These are phyloP conservation scores for Karstenula rhodostoma DNA, from an alignment of 2,329 filamentous ascomycete genomes.

Conservation along the genomic window DNA sequence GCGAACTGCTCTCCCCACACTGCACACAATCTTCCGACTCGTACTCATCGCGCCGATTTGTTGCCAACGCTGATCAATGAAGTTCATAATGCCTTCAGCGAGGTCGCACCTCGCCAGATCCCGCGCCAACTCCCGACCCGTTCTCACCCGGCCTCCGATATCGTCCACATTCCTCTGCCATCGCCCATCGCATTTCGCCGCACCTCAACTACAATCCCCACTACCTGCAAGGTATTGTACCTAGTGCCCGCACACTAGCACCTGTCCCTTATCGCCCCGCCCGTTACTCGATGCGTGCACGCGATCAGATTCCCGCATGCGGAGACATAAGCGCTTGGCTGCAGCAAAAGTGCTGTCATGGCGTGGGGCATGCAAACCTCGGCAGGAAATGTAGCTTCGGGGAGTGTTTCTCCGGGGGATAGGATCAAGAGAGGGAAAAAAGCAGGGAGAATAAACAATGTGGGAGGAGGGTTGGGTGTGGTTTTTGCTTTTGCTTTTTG, in stretches of 20 bases:
- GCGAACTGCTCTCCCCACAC: not conserved
- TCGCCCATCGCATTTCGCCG: too few relatives aligned
- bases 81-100: not conserved
- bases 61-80: too few relatives aligned
- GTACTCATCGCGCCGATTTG: too few relatives aligned
- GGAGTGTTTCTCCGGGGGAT: not conserved
- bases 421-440: not conserved
- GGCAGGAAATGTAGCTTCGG: not conserved
- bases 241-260: constrained; percentile 4
- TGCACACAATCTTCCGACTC: not conserved
- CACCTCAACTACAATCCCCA: not conserved
- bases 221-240: too few relatives aligned
- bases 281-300: constrained; percentile 16
- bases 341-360: constrained; percentile 13
- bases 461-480: not conserved
- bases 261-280: constrained; percentile 3
- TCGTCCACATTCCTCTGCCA: too few relatives aligned
- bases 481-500: not conserved
- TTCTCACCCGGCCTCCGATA: constrained; percentile 10
- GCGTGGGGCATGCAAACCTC: constrained; percentile 1
- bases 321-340: not conserved
- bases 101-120: not conserved
- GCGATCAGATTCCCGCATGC: constrained; percentile 12
- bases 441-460: not conserved
- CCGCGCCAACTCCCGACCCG: not conserved